These are phyloP conservation scores for Elongisporangium anandrum DNA, from an alignment of 352 stramenopile species.

Conservation along the genomic window DNA sequence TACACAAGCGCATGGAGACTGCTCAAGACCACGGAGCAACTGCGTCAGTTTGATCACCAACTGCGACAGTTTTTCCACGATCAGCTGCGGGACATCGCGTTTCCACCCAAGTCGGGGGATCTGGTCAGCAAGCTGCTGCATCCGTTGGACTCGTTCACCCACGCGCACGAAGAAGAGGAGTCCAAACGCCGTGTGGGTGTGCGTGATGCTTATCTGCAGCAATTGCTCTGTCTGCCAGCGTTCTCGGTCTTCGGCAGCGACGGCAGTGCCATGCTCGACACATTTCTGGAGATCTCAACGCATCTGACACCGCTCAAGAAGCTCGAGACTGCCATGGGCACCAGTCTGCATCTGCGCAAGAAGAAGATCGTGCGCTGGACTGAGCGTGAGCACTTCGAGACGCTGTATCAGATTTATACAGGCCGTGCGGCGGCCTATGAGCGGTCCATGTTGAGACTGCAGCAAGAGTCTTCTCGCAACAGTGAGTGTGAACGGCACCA, in stretches of 20 bases:
- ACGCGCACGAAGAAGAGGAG: conserved; percentile 21
- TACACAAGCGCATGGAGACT: conserved; percentile 56
- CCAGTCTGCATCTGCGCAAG: conserved; percentile 42
- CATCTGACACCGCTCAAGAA: conserved; percentile 46
- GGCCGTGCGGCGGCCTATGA: conserved; percentile 26
- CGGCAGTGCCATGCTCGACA: conserved; percentile 50
- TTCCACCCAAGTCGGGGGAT: conserved; percentile 24
- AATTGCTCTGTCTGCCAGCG: conserved; percentile 36
- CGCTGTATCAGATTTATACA: conserved; percentile 43
- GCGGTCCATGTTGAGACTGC: conserved; percentile 4
- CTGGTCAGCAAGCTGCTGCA: conserved; percentile 25
- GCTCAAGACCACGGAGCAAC: conserved; percentile 35
- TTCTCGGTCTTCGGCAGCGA: conserved; percentile 62
- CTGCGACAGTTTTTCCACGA: conserved; percentile 36
- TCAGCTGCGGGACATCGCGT: conserved; percentile 40
- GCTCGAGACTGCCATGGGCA: conserved; percentile 37
- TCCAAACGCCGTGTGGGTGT: conserved; percentile 27
- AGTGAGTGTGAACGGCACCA: conserved; percentile 7
- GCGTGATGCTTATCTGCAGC: conserved; percentile 48
- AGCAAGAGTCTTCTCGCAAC: conserved; percentile 1
- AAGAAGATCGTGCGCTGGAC: conserved; percentile 49
- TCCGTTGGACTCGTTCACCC: conserved; percentile 12
- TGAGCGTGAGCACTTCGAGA: conserved; percentile 45
- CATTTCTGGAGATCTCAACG: conserved; percentile 58
- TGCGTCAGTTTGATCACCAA: conserved; percentile 49